These are phyloP conservation scores for Penicillium verhagenii DNA, from an alignment of 495 filamentous ascomycete genomes.

Conservation along the genomic window DNA sequence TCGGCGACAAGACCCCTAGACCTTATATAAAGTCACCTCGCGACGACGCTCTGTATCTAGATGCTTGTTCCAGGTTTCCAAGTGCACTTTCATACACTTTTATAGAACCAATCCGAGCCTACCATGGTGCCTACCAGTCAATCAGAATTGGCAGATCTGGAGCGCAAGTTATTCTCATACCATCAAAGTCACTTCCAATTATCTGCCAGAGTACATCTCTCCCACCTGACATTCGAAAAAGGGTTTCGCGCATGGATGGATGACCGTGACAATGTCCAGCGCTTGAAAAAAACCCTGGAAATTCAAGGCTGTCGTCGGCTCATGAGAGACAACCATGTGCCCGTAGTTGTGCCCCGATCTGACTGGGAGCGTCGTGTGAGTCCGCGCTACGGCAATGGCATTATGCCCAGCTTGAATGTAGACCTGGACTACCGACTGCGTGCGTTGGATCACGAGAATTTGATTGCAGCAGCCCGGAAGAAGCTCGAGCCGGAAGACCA, in stretches of 20 bases:
- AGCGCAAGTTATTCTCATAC: background rate
- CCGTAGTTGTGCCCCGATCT: background rate
- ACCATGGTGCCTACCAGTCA: background rate
- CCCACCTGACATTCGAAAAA: background rate
- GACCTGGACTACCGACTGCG: conserved; percentile 1
- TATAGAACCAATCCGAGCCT: background rate
- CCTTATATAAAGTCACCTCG: background rate
- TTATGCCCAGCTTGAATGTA: background rate
- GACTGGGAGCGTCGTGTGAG: background rate
- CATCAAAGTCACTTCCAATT: background rate
- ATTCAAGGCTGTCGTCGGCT: conserved; percentile 1
- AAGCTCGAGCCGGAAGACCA: background rate
- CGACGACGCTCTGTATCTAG: background rate
- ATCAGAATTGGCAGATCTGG: background rate
- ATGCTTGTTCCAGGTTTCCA: background rate
- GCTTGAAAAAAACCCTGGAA: background rate
- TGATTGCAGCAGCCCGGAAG: conserved; percentile 7
- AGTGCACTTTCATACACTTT: background rate
- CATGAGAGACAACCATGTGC: conserved; percentile 2
- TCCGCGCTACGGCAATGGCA: background rate
- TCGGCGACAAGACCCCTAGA: background rate
- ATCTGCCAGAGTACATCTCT: conserved; percentile 2
- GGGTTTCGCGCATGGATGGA: conserved; percentile 1
- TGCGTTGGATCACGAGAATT: conserved; percentile 9
- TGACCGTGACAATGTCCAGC: background rate